Percentiles rank a stretch among this genome's conserved stretches.
phyloP scores from a whole-genome alignment of 2,329 filamentous ascomycete species.

The Curvularia hawaiiensis region DNA sequence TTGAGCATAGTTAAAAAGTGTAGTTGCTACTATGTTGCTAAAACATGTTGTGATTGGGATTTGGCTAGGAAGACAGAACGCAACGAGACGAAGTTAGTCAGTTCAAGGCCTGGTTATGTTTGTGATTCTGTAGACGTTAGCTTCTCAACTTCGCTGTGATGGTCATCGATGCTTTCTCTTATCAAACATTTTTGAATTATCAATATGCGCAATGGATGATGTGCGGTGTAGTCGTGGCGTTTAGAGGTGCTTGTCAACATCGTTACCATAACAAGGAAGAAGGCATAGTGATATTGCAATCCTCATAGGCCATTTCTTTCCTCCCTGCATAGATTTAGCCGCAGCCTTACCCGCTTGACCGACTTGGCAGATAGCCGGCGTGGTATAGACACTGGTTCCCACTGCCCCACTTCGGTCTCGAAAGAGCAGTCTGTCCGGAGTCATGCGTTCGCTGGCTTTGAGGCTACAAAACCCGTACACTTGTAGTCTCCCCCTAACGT shows the following conservation, averaged over 20 bases:
- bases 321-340: background rate
- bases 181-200: too few species aligned
- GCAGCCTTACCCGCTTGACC: background rate
- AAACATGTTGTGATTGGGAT: background rate
- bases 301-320: background rate
- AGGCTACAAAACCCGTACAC: background rate
- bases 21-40: background rate
- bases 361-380: background rate
- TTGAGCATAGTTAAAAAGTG: background rate
- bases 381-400: background rate
- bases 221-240: too few species aligned
- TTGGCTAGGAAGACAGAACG: background rate
- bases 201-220: too few species aligned
- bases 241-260: too few species aligned
- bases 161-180: too few species aligned
- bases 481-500: background rate
- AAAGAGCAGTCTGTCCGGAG: background rate
- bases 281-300: background rate
- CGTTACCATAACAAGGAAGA: too few species aligned
- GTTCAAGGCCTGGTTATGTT: background rate
- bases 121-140: background rate
- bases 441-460: background rate
- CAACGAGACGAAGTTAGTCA: background rate
- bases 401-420: background rate
- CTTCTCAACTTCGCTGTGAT: background rate